phyloP scores from a whole-genome alignment of 1,139 yeast species.

The Geotrichum bryndzae region DNA sequence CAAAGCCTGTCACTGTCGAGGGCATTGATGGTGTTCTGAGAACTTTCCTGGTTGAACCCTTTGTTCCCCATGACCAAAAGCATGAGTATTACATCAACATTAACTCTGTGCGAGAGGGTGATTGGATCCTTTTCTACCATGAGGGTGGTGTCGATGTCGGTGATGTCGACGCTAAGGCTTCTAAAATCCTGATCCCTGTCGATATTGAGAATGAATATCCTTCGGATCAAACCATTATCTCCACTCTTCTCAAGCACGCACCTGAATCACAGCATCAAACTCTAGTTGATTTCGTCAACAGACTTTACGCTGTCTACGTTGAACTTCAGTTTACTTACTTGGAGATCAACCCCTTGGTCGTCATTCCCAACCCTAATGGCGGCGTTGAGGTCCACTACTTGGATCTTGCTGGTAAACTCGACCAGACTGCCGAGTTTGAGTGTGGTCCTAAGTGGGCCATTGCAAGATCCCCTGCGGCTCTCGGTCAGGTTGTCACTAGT shows the following conservation, averaged over 20 bases:
- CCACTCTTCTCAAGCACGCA: conserved; percentile 36
- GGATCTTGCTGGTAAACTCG: conserved; percentile 44
- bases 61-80: conserved; percentile 43
- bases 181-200: conserved; percentile 41
- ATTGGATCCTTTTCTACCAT: conserved; percentile 44
- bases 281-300: conserved; percentile 42
- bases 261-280: conserved; percentile 40
- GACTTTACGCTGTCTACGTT: conserved; percentile 44
- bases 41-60: conserved; percentile 44
- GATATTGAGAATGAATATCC: conserved; percentile 41
- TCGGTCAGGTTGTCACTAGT: conserved; percentile 34
- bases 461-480: conserved; percentile 41
- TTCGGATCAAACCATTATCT: conserved; percentile 34
- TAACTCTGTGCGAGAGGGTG: conserved; percentile 45
- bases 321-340: conserved; percentile 44
- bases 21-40: conserved; percentile 38
- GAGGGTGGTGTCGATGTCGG: conserved; percentile 48
- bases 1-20: conserved; percentile 39
- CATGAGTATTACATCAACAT: conserved; percentile 45
- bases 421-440: conserved; percentile 46
- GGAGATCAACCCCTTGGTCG: conserved; percentile 45
- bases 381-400: conserved; percentile 43
- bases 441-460: conserved; percentile 47
- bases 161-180: conserved; percentile 44
- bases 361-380: conserved; percentile 34